These are phyloP conservation scores for Yarrowia keelungensis DNA, from an alignment of 805 yeast species.

Conservation along the genomic window DNA sequence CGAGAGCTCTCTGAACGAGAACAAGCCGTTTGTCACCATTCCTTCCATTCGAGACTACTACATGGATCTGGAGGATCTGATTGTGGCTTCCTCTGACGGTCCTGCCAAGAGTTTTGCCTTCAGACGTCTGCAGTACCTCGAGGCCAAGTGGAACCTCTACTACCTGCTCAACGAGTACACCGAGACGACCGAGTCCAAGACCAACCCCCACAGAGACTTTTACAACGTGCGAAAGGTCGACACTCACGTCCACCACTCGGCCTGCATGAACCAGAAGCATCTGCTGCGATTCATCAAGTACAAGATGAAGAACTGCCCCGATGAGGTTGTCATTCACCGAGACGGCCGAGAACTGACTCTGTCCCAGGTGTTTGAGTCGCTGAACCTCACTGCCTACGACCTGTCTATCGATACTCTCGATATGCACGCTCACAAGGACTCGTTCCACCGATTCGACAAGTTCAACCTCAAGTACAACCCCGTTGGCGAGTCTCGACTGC, in stretches of 20 bases:
- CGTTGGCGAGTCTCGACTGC: constrained; percentile 94
- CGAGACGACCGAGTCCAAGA: constrained; percentile 87
- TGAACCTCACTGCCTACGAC: constrained; percentile 92
- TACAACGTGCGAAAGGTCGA: constrained; percentile 96
- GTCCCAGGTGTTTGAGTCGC: constrained; percentile 87
- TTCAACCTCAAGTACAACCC: constrained; percentile 97
- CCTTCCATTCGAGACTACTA: constrained; percentile 90
- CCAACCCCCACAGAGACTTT: constrained; percentile 96
- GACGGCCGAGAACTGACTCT: constrained; percentile 88
- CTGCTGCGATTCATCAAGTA: constrained; percentile 91
- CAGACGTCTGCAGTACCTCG: constrained; percentile 88
- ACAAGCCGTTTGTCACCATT: constrained; percentile 56
- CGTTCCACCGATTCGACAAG: constrained; percentile 97
- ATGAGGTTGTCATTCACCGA: constrained; percentile 91
- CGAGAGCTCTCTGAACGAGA: constrained; percentile 44
- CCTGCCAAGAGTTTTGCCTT: constrained; percentile 97
- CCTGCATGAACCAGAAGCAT: constrained; percentile 99
- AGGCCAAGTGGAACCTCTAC: constrained; percentile 96
- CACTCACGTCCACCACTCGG: constrained; percentile 98
- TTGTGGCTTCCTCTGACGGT: constrained; percentile 85
- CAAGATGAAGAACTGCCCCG: constrained; percentile 83
- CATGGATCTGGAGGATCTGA: constrained; percentile 76
- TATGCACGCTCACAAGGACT: constrained; percentile 99
- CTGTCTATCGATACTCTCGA: constrained; percentile 94
- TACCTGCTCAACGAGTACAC: constrained; percentile 87